Percentiles rank a stretch among this genome's conserved stretches.
Conservation (phyloP, 164 flowering plant species). For the Euptelea pleiosperma region DNA sequence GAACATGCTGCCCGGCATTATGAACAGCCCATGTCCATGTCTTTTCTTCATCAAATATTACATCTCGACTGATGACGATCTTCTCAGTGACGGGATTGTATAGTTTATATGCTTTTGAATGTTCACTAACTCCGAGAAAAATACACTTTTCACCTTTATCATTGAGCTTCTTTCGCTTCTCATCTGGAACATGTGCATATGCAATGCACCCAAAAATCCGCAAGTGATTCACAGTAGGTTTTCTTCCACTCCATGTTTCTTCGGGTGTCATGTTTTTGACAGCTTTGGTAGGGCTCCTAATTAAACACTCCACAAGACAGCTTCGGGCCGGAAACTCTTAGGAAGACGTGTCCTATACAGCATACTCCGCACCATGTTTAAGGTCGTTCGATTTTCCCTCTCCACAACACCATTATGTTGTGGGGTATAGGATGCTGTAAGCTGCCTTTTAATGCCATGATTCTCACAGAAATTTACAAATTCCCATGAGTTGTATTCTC, state of each 20-base stretch:
- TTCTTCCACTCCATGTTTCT: conserved; percentile 5
- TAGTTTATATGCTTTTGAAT: conserved; percentile 17
- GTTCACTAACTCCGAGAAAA: conserved; percentile 11
- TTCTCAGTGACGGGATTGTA: conserved; percentile 9
- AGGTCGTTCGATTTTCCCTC: conserved; percentile 10
- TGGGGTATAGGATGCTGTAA: conserved; percentile 12
- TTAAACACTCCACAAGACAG: conserved; percentile 6
- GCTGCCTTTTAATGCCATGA: conserved; percentile 8
- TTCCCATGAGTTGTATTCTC: conserved; percentile 9
- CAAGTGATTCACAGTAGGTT: conserved; percentile 5
- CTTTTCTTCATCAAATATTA: conserved; percentile 7
- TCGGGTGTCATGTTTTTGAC: conserved; percentile 8
- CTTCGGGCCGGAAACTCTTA: conserved; percentile 8
- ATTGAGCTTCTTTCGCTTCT: conserved; percentile 13
- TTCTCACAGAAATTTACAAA: conserved; percentile 8
- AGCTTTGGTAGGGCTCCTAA: conserved; percentile 2
- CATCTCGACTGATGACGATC: neutral
- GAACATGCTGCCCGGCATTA: neutral
- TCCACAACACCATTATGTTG: conserved; percentile 16
- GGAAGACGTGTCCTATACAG: neutral
- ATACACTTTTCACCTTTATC: conserved; percentile 14
- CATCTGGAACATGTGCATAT: conserved; percentile 19
- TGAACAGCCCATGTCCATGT: neutral
- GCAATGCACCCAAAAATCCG: conserved; percentile 15
- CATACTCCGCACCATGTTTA: conserved; percentile 14